These are phyloP conservation scores for Plasmodium vinckei DNA, from an alignment of 169 alveolate genomes.

Conservation along the genomic window DNA sequence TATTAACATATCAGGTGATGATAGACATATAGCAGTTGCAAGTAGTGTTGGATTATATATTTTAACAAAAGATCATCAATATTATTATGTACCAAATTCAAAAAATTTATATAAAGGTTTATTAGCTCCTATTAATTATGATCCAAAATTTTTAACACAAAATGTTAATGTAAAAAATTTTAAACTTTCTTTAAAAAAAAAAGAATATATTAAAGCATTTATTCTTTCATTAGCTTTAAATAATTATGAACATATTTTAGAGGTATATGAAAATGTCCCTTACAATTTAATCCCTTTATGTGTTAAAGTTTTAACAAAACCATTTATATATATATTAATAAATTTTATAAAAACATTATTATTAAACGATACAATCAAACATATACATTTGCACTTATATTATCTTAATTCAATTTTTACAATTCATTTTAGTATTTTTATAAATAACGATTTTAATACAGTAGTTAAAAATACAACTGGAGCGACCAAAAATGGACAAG, in stretches of 20 bases:
- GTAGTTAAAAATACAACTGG: neutral
- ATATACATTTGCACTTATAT: slow-evolving; percentile 72
- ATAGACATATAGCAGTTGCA: slow-evolving; percentile 79
- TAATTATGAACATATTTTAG: slow-evolving; percentile 81
- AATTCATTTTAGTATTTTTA: slow-evolving; percentile 71
- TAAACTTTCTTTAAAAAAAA: slow-evolving; percentile 75
- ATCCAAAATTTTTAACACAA: slow-evolving; percentile 86
- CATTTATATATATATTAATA: slow-evolving; percentile 55
- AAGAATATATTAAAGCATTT: slow-evolving; percentile 83
- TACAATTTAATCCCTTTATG: slow-evolving; percentile 70
- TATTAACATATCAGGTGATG: slow-evolving; percentile 76
- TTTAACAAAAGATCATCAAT: slow-evolving; percentile 74
- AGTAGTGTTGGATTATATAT: slow-evolving; percentile 77
- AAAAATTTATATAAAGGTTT: slow-evolving; percentile 57
- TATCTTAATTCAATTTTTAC: slow-evolving; percentile 79
- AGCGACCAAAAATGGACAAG: neutral
- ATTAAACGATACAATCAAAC: slow-evolving; percentile 63
- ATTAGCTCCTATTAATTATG: slow-evolving; percentile 69
- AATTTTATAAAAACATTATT: slow-evolving; percentile 74
- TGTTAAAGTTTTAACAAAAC: slow-evolving; percentile 58
- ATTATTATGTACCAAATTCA: slow-evolving; percentile 68
- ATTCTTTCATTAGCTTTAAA: slow-evolving; percentile 87
- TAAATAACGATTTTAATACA: slow-evolving; percentile 40
- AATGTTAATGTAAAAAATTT: slow-evolving; percentile 84
- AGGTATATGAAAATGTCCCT: slow-evolving; percentile 84